Evolutionary conservation across 2,329 filamentous ascomycete genomes (phyloP), one percentile per base, ranked within the genome.

Genomic region (Diaporthe sp.): DNA sequence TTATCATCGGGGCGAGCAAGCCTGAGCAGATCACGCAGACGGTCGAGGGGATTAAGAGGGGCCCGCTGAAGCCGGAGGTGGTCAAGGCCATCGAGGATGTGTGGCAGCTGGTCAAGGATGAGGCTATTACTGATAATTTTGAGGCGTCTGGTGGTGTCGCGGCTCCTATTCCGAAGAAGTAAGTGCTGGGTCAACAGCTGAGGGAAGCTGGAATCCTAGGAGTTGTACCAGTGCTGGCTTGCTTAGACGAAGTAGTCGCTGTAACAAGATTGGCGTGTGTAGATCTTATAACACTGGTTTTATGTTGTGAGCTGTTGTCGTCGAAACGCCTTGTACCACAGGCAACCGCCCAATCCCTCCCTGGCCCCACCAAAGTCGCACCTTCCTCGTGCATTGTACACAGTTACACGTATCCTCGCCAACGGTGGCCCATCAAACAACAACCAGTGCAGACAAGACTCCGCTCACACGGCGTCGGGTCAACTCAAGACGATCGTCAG

Each of bases 31-130:
- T 91, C 37, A 84, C 87, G 75, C 81, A 85, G 74, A 91, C 91
- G 75, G 78, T 91, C 60, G 82, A 85, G 51, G 83, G 85, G 68
- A 79, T 91, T 6, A 86, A 90, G 79, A 88, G 88, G 87, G 92
- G 93, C 0, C 93, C 93, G 0, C 82, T 96, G 74, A 93, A 94
- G 0, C 89, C 93, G 6, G 93, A 94, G 57, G 91, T 96, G 20
- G 87, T 96, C 10, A 84, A 92, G 80, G 90, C 89, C 17, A 85
- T 98, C 75, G 94, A 98, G 79, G 86, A 94, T 83, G 95, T 94
- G 4, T 98, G 95, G 95, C 78, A 88, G 79, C 86, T 93, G n/a
- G 86, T 90, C 17, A 96, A 95, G 86, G 78, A 39, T 6, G 82
- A 84, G 2, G 88, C 90, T 1, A 44, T 61, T 25, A 7, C 37